Evolutionary conservation across 1,284 basidiomycete species (phyloP).

Genomic region (Mycosarcoma maydis): DNA sequence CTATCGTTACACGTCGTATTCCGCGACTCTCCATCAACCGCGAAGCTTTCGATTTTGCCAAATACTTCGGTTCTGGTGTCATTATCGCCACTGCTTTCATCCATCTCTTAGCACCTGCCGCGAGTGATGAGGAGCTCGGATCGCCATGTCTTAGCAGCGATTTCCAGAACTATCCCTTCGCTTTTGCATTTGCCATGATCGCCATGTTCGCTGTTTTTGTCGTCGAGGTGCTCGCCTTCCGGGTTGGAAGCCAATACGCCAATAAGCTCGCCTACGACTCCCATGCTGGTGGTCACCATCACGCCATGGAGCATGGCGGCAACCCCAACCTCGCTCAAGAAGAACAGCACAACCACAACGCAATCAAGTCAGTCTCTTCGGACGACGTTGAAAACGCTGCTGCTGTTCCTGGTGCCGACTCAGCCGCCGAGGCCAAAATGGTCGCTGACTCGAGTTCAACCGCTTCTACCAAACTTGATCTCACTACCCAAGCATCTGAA

Average conservation of each 20-base stretch:
- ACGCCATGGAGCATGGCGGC: slow-evolving; percentile 54
- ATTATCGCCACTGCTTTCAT: slow-evolving; percentile 79
- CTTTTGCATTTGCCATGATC: slow-evolving; percentile 63
- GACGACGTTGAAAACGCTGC: slow-evolving; percentile 21
- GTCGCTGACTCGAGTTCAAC: slow-evolving; percentile 15
- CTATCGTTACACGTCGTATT: slow-evolving; percentile 77
- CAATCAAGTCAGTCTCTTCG: slow-evolving; percentile 3
- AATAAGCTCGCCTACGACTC: slow-evolving; percentile 59
- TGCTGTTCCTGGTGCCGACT: not conserved
- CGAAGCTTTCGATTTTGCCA: slow-evolving; percentile 74
- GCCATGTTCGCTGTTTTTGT: slow-evolving; percentile 61
- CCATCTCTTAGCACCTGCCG: slow-evolving; percentile 64
- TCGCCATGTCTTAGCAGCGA: slow-evolving; percentile 51
- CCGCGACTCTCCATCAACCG: slow-evolving; percentile 62
- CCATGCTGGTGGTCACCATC: slow-evolving; percentile 62
- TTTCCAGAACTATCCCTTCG: slow-evolving; percentile 60
- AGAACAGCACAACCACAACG: slow-evolving; percentile 2
- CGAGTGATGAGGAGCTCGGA: slow-evolving; percentile 51
- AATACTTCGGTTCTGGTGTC: slow-evolving; percentile 84
- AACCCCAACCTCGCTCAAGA: slow-evolving; percentile 4
- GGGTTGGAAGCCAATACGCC: slow-evolving; percentile 52
- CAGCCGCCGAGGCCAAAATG: slow-evolving; percentile 25
- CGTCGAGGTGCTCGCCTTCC: slow-evolving; percentile 62
- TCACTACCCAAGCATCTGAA: slow-evolving; percentile 72
- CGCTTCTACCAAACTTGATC: not conserved